phyloP scores from a whole-genome alignment of 495 filamentous ascomycete genomes.

The Penicillium argentinense region DNA sequence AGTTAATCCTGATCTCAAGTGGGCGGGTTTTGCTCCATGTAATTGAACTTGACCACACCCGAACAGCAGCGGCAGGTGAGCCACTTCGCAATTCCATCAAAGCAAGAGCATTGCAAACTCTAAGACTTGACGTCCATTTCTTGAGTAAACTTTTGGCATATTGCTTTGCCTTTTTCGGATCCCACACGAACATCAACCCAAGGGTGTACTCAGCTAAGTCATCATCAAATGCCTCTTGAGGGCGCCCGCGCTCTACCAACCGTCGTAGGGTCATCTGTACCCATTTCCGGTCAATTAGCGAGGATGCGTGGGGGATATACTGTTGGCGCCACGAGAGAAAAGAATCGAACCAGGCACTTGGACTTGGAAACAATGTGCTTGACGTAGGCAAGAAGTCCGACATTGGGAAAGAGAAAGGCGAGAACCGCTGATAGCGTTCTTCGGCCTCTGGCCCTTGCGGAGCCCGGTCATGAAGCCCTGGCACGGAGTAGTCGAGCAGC shows the following conservation, averaged over 20 bases:
- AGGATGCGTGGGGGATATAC: constrained; percentile 5
- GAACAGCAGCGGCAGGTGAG: constrained; percentile 53
- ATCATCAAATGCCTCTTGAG: constrained; percentile 35
- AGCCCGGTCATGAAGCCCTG: constrained; percentile 30
- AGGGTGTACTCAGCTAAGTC: constrained; percentile 69
- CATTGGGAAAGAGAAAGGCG: constrained; percentile 26
- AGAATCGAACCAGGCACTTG: constrained; percentile 42
- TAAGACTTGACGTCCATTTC: constrained; percentile 58
- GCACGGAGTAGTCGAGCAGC: constrained; percentile 24
- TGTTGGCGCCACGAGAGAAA: constrained; percentile 33
- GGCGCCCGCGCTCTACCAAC: constrained; percentile 41
- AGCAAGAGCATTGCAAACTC: constrained; percentile 77
- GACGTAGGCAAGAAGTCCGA: constrained; percentile 35
- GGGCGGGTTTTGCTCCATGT: constrained; percentile 50
- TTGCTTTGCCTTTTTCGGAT: constrained; percentile 59
- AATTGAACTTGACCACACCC: constrained; percentile 67
- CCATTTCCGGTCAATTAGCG: constrained; percentile 43
- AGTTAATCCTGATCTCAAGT: constrained; percentile 36
- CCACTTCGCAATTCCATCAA: constrained; percentile 64
- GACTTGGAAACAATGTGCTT: constrained; percentile 41
- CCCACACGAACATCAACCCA: constrained; percentile 63
- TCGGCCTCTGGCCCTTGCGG: constrained; percentile 6
- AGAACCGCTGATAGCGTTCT: too few relatives aligned
- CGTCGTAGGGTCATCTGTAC: constrained; percentile 53
- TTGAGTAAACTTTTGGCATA: constrained; percentile 73